A percentile compares a stretch with the other conserved stretches of the same genome.
Evolutionary conservation across 2,329 filamentous ascomycete genomes (phyloP).

Genomic region (Aurifilum marmelostoma): DNA sequence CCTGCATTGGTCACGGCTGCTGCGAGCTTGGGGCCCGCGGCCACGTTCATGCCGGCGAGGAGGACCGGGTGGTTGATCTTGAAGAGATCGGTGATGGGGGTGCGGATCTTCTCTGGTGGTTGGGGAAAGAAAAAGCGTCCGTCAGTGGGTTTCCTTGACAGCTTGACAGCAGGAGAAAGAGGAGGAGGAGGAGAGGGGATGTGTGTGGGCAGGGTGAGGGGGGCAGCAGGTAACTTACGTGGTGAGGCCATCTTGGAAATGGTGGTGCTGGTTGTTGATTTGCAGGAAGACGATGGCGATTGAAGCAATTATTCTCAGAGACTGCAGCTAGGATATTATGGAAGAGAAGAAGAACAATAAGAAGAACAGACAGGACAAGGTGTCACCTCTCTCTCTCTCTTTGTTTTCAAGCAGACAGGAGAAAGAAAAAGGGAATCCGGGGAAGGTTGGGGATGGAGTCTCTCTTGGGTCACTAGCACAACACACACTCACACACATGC

Average conservation of each 20-base stretch:
- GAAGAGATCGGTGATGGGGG: conserved; percentile 91
- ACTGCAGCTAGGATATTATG: conserved; percentile 14
- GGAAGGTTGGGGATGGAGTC: conserved; percentile 14
- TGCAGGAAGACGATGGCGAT: conserved; percentile 17
- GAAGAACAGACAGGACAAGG: conserved; percentile 15
- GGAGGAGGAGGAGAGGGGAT: conserved; percentile 10
- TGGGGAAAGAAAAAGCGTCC: conserved; percentile 3
- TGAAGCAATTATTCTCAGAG: not conserved
- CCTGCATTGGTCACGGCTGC: conserved; percentile 97
- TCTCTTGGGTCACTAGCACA: not conserved
- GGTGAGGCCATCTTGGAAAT: conserved; percentile 70
- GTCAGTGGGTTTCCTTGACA: not conserved
- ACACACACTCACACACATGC: conserved; percentile 23
- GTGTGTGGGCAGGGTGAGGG: too few species aligned
- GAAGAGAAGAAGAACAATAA: conserved; percentile 14
- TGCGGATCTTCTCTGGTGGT: conserved; percentile 79
- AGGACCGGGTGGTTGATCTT: conserved; percentile 97
- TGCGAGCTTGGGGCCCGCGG: conserved; percentile 92
- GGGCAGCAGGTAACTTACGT: conserved; percentile 59
- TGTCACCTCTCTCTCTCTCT: not conserved
- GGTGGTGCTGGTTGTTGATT: conserved; percentile 20
- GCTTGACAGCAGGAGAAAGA: conserved; percentile 7
- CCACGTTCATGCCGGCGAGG: conserved; percentile 98
- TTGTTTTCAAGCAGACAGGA: not conserved
- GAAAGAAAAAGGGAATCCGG: conserved; percentile 12